Base-by-base conservation (phyloP, 345 rosid species). In the Balakata baccata region DNA sequence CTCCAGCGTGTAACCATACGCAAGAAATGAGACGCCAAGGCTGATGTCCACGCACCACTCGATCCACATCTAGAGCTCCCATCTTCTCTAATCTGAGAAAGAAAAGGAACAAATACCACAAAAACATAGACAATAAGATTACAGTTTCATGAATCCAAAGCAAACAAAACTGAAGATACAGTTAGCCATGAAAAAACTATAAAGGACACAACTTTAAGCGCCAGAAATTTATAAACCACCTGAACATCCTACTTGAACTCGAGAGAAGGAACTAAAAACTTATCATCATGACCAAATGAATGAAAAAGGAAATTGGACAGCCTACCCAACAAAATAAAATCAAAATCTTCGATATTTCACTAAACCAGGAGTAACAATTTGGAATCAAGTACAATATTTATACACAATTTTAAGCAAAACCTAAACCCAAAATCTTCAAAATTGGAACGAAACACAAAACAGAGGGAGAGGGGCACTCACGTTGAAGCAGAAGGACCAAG, bases 1-100 rank as follows among this genome's bases (percentile, higher is more conserved):
- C 77, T 4, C 83, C 83, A 16, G 83, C 83, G 18, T 80, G 83
- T 46, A 80, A 75, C 83, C 83, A 80, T 14, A 80, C 72, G 77
- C 79, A 80, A 67, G 83, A 66, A 18, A 75, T 37, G 14, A 80
- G 62, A 34, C 79, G 76, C 83, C 83, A 80, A 13, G 34, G 34
- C 73, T 80, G 79, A 73, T 75, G 74, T 14, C 34, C 22, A 20
- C 68, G 25, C 45, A 80, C 77, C 70, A 80, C 71, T 16, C 39
- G 56, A 11, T 46, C 38, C 77, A 72, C 74, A 61, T 75, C 77
- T 45, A 80, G 34, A 29, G 79, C 83, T 34, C 83, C 83, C 83
- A 80, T 72, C 53, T 72, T 72, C 56, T 66, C 70, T 66, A 80
- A 72, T 53, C 83, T 80, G 49, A 69, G 16, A 23, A 78, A 46